A percentile compares a stretch with the other conserved stretches of the same genome.
phyloP scores from a whole-genome alignment of 1,284 basidiomycete genomes.

The Cutaneotrichosporon arboriforme region DNA sequence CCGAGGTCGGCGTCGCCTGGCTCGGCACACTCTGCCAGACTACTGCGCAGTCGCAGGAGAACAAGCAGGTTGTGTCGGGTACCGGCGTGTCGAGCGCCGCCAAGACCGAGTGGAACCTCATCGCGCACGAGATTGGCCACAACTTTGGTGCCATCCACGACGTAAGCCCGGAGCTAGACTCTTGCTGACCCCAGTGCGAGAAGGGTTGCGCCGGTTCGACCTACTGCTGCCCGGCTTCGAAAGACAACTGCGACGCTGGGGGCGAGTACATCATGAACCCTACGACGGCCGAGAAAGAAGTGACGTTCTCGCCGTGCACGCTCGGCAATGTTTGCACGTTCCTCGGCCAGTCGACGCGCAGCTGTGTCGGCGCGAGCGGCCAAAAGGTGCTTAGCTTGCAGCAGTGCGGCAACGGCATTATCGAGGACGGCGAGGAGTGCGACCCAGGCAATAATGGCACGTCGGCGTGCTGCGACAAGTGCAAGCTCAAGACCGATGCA shows the following conservation, averaged over 20 bases:
- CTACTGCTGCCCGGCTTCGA: slow-evolving; percentile 67
- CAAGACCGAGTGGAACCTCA: slow-evolving; percentile 60
- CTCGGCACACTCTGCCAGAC: slow-evolving; percentile 69
- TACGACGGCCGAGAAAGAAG: slow-evolving; percentile 61
- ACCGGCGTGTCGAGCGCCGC: slow-evolving; percentile 74
- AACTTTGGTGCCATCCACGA: slow-evolving; percentile 74
- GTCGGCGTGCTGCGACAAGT: slow-evolving; percentile 67
- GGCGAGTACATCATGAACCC: slow-evolving; percentile 74
- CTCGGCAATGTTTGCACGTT: slow-evolving; percentile 73
- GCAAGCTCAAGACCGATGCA: slow-evolving; percentile 66
- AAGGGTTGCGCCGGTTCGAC: slow-evolving; percentile 56
- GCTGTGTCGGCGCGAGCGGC: slow-evolving; percentile 4
- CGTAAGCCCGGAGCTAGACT: slow-evolving; percentile 50
- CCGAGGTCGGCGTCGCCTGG: slow-evolving; percentile 86
- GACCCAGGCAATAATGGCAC: slow-evolving; percentile 66
- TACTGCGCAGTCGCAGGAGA: slow-evolving; percentile 48
- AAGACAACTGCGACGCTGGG: slow-evolving; percentile 60
- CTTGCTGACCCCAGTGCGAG: slow-evolving; percentile 54
- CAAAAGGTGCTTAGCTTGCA: slow-evolving; percentile 37
- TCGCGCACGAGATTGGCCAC: slow-evolving; percentile 75
- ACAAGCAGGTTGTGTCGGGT: slow-evolving; percentile 61
- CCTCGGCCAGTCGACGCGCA: neutral
- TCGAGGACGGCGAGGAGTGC: slow-evolving; percentile 69
- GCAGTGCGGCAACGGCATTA: slow-evolving; percentile 49
- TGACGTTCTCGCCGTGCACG: slow-evolving; percentile 69